A percentile compares a stretch with the other conserved stretches of the same genome.
phyloP scores from a whole-genome alignment of 805 yeast species.

The Zygoascus bituminiphila region DNA sequence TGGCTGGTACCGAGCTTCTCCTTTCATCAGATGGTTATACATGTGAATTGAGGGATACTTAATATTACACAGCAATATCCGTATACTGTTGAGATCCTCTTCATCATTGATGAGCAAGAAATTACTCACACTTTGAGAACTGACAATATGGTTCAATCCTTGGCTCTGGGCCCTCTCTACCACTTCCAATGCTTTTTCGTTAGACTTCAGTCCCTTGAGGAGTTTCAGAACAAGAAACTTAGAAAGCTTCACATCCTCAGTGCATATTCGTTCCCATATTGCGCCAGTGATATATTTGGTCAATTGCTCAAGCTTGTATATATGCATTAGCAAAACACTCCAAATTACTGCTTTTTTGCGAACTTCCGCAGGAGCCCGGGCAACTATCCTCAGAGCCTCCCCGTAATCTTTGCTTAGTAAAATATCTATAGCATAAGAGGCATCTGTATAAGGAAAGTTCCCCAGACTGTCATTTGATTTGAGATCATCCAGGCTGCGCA shows the following conservation, averaged over 20 bases:
- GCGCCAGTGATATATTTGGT: slow-evolving; percentile 14
- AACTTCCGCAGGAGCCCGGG: slow-evolving; percentile 5
- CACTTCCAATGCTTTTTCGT: slow-evolving; percentile 10
- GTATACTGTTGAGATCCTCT: slow-evolving; percentile 4
- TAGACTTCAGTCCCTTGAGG: slow-evolving; percentile 5
- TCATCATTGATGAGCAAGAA: slow-evolving; percentile 1
- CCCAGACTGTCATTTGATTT: slow-evolving; percentile 6
- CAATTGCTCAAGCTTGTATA: slow-evolving; percentile 16
- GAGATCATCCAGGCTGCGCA: slow-evolving; percentile 4
- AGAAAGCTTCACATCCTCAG: slow-evolving; percentile 8
- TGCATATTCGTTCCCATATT: slow-evolving; percentile 14
- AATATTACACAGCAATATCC: slow-evolving; percentile 2
- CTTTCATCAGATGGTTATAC: slow-evolving; percentile 9
- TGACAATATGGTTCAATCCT: background rate
- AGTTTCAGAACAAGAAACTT: slow-evolving; percentile 9
- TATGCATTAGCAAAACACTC: slow-evolving; percentile 18
- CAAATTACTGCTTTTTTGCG: slow-evolving; percentile 18
- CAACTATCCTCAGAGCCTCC: slow-evolving; percentile 13
- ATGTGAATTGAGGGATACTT: background rate
- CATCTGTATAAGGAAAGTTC: slow-evolving; percentile 16
- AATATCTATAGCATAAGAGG: slow-evolving; percentile 13
- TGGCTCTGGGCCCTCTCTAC: background rate
- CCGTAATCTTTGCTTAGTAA: slow-evolving; percentile 7
- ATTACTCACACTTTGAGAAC: background rate
- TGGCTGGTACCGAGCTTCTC: slow-evolving; percentile 29